Percentiles rank a stretch among this genome's conserved stretches.
These are phyloP conservation scores for Pichia deserticola DNA, from an alignment of 805 yeast genomes.

Conservation along the genomic window DNA sequence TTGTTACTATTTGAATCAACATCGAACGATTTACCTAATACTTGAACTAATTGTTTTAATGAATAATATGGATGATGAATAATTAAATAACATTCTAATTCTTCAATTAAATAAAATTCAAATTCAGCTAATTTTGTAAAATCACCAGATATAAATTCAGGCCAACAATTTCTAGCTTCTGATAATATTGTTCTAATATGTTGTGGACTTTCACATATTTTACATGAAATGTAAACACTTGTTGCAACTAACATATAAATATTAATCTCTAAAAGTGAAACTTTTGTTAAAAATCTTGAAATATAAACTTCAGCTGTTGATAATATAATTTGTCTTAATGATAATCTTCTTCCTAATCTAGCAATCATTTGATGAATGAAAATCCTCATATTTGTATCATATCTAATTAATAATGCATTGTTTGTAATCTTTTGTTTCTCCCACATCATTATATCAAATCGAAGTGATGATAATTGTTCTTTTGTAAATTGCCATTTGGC, in stretches of 20 bases:
- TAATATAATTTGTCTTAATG: constrained; percentile 72
- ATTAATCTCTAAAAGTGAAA: constrained; percentile 73
- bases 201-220: constrained; percentile 92
- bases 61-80: constrained; percentile 72
- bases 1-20: too few relatives aligned
- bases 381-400: constrained; percentile 62
- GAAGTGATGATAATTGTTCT: constrained; percentile 35
- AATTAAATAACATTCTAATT: constrained; percentile 64
- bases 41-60: constrained; percentile 43
- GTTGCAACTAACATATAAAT: constrained; percentile 76
- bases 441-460: constrained; percentile 3
- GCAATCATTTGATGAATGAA: constrained; percentile 71
- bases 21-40: constrained; percentile 11
- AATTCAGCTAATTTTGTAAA: constrained; percentile 89
- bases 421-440: constrained; percentile 20
- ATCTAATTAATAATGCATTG: constrained; percentile 16
- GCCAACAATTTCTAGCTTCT: constrained; percentile 90
- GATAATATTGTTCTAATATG: constrained; percentile 77
- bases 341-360: constrained; percentile 70
- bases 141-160: constrained; percentile 88
- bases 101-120: constrained; percentile 90
- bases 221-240: constrained; percentile 82
- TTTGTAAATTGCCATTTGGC: constrained; percentile 74
- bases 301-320: constrained; percentile 86
- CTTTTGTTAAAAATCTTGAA: constrained; percentile 67